Conservation (phyloP, 129 eudicot species). For the Tagetes patula region DNA sequence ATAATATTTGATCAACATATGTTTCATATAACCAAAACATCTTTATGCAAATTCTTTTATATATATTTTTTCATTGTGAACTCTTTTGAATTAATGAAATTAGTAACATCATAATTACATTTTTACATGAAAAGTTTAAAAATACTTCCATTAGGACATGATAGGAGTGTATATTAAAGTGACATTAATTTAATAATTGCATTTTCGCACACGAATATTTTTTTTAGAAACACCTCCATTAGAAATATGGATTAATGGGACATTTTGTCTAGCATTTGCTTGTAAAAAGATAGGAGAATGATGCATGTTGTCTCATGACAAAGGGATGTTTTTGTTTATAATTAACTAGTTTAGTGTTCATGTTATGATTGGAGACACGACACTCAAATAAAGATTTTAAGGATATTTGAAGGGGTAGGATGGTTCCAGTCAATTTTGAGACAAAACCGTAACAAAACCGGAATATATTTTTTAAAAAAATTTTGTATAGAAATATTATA, state of each 20-base stretch:
- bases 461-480: no score
- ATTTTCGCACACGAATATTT: background rate
- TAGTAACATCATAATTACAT: background rate
- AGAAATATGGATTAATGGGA: conserved; percentile 22
- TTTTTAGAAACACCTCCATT: conserved; percentile 12
- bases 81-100: background rate
- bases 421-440: no score
- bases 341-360: background rate
- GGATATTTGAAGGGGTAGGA: no score
- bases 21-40: conserved; percentile 6
- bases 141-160: no score
- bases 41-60: background rate
- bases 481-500: no score
- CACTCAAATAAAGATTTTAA: no score
- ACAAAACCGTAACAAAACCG: no score
- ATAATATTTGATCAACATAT: background rate
- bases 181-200: no score
- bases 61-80: background rate
- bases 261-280: conserved; percentile 25
- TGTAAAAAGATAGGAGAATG: conserved; percentile 26
- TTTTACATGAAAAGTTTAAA: background rate
- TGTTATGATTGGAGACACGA: no score
- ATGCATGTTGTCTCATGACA: conserved; percentile 36
- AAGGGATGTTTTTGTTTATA: background rate
- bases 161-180: no score